phyloP scores from a whole-genome alignment of 179 eudicot genomes.

The Spergularia azorica region DNA sequence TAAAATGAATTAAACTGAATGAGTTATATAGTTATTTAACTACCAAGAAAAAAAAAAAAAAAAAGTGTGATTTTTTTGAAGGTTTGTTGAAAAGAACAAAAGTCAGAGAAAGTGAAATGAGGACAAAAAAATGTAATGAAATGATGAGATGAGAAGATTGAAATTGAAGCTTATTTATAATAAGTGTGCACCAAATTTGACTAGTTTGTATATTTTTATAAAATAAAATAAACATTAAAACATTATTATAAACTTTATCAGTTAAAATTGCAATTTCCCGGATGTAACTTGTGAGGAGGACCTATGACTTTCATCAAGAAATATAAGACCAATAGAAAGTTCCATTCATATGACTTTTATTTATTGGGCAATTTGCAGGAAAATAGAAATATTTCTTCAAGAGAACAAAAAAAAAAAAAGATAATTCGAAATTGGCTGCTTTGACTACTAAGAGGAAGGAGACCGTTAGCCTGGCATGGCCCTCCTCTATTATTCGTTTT shows the following conservation, averaged over 20 bases:
- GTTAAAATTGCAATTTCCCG: background rate
- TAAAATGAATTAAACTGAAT: background rate
- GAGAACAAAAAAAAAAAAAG: background rate
- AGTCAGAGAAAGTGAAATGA: slow-evolving; percentile 2
- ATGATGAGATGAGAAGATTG: background rate
- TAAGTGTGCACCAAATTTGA: slow-evolving; percentile 20
- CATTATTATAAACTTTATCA: too few species aligned
- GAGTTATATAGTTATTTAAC: too few species aligned
- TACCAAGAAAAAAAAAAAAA: too few species aligned
- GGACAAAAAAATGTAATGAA: background rate
- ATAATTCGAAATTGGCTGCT: slow-evolving; percentile 3
- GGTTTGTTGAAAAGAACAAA: background rate
- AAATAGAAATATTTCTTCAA: too few species aligned
- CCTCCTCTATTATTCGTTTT: too few species aligned
- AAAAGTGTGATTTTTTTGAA: too few species aligned
- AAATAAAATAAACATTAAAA: too few species aligned
- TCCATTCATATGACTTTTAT: background rate
- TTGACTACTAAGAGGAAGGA: background rate
- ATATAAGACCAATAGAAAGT: background rate
- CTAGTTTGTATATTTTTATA: background rate
- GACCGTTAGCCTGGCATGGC: too few species aligned
- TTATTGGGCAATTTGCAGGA: too few species aligned
- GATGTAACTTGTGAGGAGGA: background rate
- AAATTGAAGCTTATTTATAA: background rate
- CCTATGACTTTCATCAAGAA: background rate